phyloP scores from a whole-genome alignment of 257 asterid genomes.

The Solanum lycopersicoides region DNA sequence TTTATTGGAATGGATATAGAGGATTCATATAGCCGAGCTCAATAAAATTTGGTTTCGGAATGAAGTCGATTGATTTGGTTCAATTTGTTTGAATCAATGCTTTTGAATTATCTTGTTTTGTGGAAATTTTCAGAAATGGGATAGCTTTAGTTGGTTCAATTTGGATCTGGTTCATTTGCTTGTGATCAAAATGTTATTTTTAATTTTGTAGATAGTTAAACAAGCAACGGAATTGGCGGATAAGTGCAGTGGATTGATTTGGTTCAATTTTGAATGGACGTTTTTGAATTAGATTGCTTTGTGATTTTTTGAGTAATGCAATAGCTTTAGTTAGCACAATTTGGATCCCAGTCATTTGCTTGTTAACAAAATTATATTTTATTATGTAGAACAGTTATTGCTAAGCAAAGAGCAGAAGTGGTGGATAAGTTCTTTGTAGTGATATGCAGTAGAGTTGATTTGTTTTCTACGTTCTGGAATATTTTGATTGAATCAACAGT shows the following conservation, averaged over 20 bases:
- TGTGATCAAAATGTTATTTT: not conserved
- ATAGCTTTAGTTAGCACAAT: not conserved
- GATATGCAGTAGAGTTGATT: not conserved
- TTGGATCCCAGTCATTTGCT: not conserved
- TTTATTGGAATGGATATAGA: not conserved
- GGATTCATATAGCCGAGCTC: not conserved
- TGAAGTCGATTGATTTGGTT: not conserved
- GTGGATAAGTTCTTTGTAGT: not conserved
- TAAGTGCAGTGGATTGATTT: not conserved
- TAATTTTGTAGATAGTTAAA: not conserved
- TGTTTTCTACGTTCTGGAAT: not conserved
- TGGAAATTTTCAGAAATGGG: not conserved
- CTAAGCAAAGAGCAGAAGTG: not conserved
- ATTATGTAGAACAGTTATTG: not conserved
- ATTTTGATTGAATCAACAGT: not conserved
- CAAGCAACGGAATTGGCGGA: not conserved
- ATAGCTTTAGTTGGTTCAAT: not conserved
- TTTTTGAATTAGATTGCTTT: not conserved
- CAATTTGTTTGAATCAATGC: not conserved
- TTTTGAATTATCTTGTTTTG: not conserved
- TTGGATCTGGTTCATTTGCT: not conserved
- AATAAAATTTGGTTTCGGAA: not conserved
- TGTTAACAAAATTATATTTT: not conserved
- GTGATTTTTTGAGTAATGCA: not conserved
- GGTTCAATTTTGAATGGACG: not conserved